Percentiles rank a stretch among this genome's conserved stretches.
These are phyloP conservation scores for Candida pseudofarinosa DNA, from an alignment of 805 yeast species.

Conservation along the genomic window DNA sequence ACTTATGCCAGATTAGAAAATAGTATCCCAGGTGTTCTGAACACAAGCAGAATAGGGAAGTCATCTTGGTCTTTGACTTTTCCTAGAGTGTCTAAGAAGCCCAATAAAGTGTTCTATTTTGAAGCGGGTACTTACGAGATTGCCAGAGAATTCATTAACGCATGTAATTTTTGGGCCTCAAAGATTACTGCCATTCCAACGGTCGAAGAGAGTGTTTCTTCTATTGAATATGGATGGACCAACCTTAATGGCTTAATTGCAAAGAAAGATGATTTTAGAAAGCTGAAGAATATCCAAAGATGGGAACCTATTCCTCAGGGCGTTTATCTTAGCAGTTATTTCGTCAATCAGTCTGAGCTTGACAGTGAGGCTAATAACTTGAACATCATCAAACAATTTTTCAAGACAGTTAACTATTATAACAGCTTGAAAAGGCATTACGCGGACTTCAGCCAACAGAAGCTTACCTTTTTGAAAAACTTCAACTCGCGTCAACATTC, in stretches of 20 bases:
- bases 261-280: constrained; percentile 26
- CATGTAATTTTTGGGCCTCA: constrained; percentile 90
- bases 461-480: constrained; percentile 24
- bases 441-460: constrained; percentile 27
- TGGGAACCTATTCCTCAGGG: constrained; percentile 44
- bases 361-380: constrained; percentile 25
- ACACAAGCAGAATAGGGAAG: constrained; percentile 5
- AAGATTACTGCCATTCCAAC: constrained; percentile 77
- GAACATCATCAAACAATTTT: constrained; percentile 43
- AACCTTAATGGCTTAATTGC: constrained; percentile 29
- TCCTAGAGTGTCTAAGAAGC: constrained; percentile 39
- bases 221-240: constrained; percentile 83
- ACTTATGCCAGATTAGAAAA: constrained; percentile 43
- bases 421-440: constrained; percentile 33
- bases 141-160: constrained; percentile 66
- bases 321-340: constrained; percentile 35
- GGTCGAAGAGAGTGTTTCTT: constrained; percentile 61
- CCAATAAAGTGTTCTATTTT: constrained; percentile 48
- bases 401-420: constrained; percentile 39
- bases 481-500: constrained; percentile 20
- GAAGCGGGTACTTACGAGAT: constrained; percentile 63
- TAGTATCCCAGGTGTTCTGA: constrained; percentile 1
- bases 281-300: constrained; percentile 30
- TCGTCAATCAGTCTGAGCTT: constrained; percentile 13
- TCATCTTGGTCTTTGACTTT: constrained; percentile 50